Evolutionary conservation across 2,329 filamentous ascomycete species (phyloP), one percentile per base, ranked within the genome.

Genomic region (Emergomyces orientalis): DNA sequence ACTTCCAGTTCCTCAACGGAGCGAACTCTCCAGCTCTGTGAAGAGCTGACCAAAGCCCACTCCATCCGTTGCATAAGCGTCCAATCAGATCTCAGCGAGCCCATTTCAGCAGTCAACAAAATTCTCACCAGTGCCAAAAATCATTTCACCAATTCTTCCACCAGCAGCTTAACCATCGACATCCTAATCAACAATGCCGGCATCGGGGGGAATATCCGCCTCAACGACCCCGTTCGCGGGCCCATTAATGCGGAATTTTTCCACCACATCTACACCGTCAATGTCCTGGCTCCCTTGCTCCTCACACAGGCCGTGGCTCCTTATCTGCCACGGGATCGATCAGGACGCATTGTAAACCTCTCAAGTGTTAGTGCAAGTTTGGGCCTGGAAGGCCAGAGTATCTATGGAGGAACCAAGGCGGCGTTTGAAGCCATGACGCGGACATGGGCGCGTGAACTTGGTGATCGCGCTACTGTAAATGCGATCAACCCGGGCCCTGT

Each of bases 171-270:
- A 72, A 84, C 87, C 70, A 82, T 96, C 70, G 90, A 95, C 76
- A 90, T 96, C 65, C 79, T 96, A 61, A 79, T 96, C 79, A 95
- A 96, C 82, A 96, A 95, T 74, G 91, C 91, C 37, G 91, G 90
- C 30, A 79, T 86, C 0, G 77, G 81, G 9, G 74, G 72, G 27
- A 75, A 79, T 67, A 72, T 74, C 41, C 70, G 84, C 39, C 77
- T 83, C 47, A 93, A 94, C 76, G 83, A 87, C 68, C 73, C 78
- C 32, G 77, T 89, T 30, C 81, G 84, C 59, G 83, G 88, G 34
- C 69, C 75, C 39, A 83, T 90, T 65, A 83, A 82, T 3, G 71
- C 80, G 6, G 80, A 81, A 14, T 83, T 91, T 70, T 95, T 92
- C 77, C 81, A 86, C 52, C 78, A 82, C 68, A 86, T 88, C 63